phyloP scores from a whole-genome alignment of 2,329 filamentous ascomycete species.

The Fusarium sp. region DNA sequence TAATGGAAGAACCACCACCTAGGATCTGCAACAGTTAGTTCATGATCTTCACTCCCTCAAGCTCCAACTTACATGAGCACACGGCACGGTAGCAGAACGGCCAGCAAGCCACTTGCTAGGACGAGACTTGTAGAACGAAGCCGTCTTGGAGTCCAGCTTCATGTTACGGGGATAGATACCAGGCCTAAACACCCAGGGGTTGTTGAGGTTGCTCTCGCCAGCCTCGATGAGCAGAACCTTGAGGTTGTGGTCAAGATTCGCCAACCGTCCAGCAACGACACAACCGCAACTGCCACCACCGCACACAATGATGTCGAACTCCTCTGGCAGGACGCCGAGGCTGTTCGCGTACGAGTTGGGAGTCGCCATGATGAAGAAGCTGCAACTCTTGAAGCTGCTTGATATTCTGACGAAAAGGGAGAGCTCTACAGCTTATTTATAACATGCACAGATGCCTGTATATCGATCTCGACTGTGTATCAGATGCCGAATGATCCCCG shows the following conservation, averaged over 20 bases:
- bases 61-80: slow-evolving; percentile 60
- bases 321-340: slow-evolving; percentile 66
- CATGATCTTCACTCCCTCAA: not conserved
- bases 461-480: slow-evolving; percentile 3
- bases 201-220: slow-evolving; percentile 79
- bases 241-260: slow-evolving; percentile 81
- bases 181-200: slow-evolving; percentile 80
- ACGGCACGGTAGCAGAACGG: slow-evolving; percentile 78
- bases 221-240: slow-evolving; percentile 75
- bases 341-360: slow-evolving; percentile 31
- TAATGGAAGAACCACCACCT: slow-evolving; percentile 78
- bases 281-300: slow-evolving; percentile 76
- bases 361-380: slow-evolving; percentile 30
- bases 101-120: slow-evolving; percentile 78
- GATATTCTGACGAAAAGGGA: not conserved
- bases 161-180: slow-evolving; percentile 83
- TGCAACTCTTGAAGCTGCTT: not conserved
- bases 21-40: slow-evolving; percentile 56
- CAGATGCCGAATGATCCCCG: slow-evolving; percentile 40
- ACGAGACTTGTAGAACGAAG: slow-evolving; percentile 82
- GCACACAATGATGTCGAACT: slow-evolving; percentile 84
- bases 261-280: slow-evolving; percentile 70
- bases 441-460: not conserved
- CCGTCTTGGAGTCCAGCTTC: slow-evolving; percentile 82
- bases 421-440: slow-evolving; percentile 18